Percentiles rank a stretch among this genome's conserved stretches.
Conservation (phyloP, 2,329 filamentous ascomycete species). For the Neofusicoccum umdonicola region DNA sequence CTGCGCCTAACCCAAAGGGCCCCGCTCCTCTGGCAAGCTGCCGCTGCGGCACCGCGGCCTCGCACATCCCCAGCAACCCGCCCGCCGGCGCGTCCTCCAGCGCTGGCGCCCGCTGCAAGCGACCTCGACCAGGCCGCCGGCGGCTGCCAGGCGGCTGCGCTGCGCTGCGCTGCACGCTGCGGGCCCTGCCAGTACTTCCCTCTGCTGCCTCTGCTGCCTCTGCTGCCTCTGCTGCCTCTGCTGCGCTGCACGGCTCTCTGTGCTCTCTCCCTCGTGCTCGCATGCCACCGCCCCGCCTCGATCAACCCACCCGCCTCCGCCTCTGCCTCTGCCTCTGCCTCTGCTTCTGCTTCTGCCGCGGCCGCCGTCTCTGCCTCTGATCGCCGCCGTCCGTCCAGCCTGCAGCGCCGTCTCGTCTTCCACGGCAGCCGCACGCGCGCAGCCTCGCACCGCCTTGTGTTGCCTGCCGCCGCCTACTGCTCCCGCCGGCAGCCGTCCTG, state of each 20-base stretch:
- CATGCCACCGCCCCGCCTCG: background rate
- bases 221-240: background rate
- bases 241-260: background rate
- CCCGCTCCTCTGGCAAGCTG: background rate
- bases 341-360: background rate
- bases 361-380: background rate
- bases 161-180: background rate
- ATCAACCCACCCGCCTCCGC: background rate
- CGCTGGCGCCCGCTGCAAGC: background rate
- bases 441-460: background rate
- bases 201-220: too few species aligned
- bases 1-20: background rate
- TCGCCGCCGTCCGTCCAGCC: background rate
- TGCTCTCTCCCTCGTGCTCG: background rate
- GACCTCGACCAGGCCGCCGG: background rate
- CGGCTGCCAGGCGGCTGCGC: background rate
- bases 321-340: background rate
- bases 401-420: background rate
- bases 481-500: background rate
- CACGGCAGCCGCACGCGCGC: slow-evolving; percentile 3
- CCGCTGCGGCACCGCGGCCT: background rate
- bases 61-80: background rate
- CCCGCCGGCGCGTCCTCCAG: background rate
- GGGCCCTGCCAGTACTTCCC: background rate
- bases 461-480: background rate